phyloP scores from a whole-genome alignment of 306 rosid species.

The Citrullus mucosospermus region DNA sequence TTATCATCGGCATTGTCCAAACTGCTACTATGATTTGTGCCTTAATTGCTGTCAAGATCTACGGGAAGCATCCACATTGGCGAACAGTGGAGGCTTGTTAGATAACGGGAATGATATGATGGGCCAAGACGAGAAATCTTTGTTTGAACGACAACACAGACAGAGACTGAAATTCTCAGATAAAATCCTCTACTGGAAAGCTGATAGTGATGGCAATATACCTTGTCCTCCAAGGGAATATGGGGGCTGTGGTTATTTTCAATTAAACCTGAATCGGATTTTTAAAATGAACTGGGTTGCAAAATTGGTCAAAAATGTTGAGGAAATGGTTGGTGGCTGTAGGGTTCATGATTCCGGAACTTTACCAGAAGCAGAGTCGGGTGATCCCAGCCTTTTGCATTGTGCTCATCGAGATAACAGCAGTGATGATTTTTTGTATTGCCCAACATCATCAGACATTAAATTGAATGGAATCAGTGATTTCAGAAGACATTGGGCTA shows the following conservation, averaged over 20 bases:
- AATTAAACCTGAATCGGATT: constrained; percentile 69
- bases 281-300: constrained; percentile 99
- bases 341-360: constrained; percentile 25
- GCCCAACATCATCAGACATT: constrained; percentile 58
- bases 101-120: constrained; percentile 8
- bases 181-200: constrained; percentile 67
- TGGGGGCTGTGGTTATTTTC: constrained; percentile 78
- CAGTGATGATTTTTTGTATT: constrained; percentile 52
- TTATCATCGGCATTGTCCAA: constrained; percentile 84
- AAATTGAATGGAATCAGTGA: constrained; percentile 54
- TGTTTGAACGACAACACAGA: constrained; percentile 25
- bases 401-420: constrained; percentile 48
- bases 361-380: constrained; percentile 21
- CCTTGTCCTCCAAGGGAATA: constrained; percentile 87
- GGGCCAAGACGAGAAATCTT: constrained; percentile 22
- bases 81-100: constrained; percentile 8
- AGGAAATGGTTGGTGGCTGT: constrained; percentile 97
- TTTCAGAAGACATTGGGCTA: constrained; percentile 84
- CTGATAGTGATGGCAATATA: constrained; percentile 51
- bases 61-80: constrained; percentile 40
- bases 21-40: constrained; percentile 76
- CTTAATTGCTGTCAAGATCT: constrained; percentile 81
- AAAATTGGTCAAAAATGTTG: constrained; percentile 88
- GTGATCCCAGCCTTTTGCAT: constrained; percentile 35
- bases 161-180: constrained; percentile 31